Conservation (phyloP, 495 filamentous ascomycete species). For the Penicillium coprophilum region DNA sequence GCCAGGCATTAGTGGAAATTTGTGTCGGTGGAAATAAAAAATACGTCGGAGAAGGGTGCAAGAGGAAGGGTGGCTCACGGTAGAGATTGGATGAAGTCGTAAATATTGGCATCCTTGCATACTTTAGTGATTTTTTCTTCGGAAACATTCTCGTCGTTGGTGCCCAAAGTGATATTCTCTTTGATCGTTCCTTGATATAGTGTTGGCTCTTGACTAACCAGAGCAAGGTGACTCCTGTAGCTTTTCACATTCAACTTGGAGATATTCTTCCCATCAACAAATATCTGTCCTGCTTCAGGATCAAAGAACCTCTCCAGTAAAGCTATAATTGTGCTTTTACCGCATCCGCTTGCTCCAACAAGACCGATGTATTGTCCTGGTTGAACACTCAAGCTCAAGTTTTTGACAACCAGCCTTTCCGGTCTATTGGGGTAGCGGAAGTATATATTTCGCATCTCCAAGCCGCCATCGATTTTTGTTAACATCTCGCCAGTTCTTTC, state of each 20-base stretch:
- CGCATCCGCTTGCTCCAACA: constrained; percentile 77
- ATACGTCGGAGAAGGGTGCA: constrained; percentile 8
- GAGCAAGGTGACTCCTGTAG: constrained; percentile 69
- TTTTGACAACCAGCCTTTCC: constrained; percentile 70
- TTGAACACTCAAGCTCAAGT: constrained; percentile 64
- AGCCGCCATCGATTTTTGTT: constrained; percentile 55
- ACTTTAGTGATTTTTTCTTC: constrained; percentile 68
- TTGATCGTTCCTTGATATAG: constrained; percentile 79
- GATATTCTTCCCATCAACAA: constrained; percentile 70
- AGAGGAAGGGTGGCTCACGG: constrained; percentile 33
- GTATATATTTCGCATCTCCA: constrained; percentile 72
- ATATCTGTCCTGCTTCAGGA: constrained; percentile 62
- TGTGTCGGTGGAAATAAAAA: not conserved
- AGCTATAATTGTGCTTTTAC: constrained; percentile 74
- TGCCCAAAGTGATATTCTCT: constrained; percentile 74
- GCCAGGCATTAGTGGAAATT: not conserved
- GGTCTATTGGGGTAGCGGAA: constrained; percentile 76
- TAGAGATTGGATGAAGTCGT: constrained; percentile 75
- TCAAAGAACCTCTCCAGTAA: constrained; percentile 85
- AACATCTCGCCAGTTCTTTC: constrained; percentile 62
- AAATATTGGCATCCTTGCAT: constrained; percentile 82
- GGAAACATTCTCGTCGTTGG: constrained; percentile 55
- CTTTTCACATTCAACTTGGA: constrained; percentile 64
- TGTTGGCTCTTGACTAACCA: constrained; percentile 81
- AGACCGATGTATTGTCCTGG: constrained; percentile 74